phyloP scores from a whole-genome alignment of 192 early-diverging fungal species.

The Entophlyctis helioformis region DNA sequence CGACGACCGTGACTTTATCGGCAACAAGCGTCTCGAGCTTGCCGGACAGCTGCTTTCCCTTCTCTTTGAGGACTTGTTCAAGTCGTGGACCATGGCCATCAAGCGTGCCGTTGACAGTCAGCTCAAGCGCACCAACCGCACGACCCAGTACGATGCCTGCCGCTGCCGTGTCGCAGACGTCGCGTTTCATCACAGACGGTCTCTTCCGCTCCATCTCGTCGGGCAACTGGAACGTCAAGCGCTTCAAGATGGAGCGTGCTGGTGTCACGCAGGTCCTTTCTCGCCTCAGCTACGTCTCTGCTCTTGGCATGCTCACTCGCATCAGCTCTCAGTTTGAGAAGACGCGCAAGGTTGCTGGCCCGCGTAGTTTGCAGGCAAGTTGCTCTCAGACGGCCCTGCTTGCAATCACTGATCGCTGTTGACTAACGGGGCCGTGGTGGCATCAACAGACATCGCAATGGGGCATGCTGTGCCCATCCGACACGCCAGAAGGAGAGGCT shows the following conservation, averaged over 20 bases:
- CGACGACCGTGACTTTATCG: constrained; percentile 96
- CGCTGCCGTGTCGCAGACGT: constrained; percentile 27
- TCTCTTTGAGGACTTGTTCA: constrained; percentile 97
- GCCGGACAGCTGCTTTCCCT: constrained; percentile 89
- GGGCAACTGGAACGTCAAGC: constrained; percentile 96
- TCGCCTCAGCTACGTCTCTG: constrained; percentile 85
- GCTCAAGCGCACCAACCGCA: constrained; percentile 76
- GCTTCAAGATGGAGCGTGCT: constrained; percentile 98
- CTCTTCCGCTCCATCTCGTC: constrained; percentile 89
- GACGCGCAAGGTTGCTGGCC: constrained; percentile 92
- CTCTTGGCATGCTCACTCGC: constrained; percentile 95
- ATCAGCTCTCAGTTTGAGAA: constrained; percentile 97
- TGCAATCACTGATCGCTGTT: neutral
- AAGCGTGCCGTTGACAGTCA: constrained; percentile 87
- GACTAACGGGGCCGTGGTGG: too few relatives aligned
- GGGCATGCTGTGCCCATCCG: constrained; percentile 94
- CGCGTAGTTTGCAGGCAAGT: constrained; percentile 76
- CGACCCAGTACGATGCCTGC: constrained; percentile 75
- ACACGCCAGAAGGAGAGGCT: constrained; percentile 97
- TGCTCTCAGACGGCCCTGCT: too few relatives aligned
- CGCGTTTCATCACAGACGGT: constrained; percentile 76
- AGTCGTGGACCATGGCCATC: constrained; percentile 74
- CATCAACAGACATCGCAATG: constrained; percentile 76
- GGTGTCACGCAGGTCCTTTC: constrained; percentile 94
- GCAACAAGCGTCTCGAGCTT: constrained; percentile 95